phyloP scores from a whole-genome alignment of 371 early-diverging fungal genomes.

The Edhazardia aedis region DNA sequence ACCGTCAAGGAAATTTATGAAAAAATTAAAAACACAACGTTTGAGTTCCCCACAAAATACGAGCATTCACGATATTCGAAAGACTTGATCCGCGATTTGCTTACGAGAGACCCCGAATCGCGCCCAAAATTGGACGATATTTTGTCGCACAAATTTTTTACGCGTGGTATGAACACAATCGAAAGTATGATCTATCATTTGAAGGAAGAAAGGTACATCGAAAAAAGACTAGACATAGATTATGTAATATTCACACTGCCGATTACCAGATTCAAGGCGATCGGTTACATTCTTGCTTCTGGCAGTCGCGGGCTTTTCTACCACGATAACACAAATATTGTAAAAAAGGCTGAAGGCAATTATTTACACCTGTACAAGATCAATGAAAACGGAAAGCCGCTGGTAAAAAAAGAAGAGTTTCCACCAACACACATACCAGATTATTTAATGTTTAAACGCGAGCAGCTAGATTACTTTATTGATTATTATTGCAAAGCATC shows the following conservation, averaged over 20 bases:
- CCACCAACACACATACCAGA: conserved; percentile 21
- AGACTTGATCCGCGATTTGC: conserved; percentile 54
- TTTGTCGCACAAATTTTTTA: neutral
- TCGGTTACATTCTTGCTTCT: conserved; percentile 60
- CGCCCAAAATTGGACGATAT: conserved; percentile 49
- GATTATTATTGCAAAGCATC: conserved; percentile 8
- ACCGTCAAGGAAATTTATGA: conserved; percentile 58
- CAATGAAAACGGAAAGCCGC: conserved; percentile 19
- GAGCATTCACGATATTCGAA: conserved; percentile 54
- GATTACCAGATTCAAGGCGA: conserved; percentile 57
- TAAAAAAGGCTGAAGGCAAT: conserved; percentile 26
- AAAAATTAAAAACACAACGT: conserved; percentile 56
- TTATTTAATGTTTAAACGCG: conserved; percentile 1
- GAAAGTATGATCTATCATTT: neutral
- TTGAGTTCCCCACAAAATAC: conserved; percentile 56
- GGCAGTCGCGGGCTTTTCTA: conserved; percentile 58
- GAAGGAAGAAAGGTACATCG: neutral
- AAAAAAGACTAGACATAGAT: conserved; percentile 1
- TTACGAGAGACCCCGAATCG: conserved; percentile 55
- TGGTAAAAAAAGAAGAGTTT: conserved; percentile 33
- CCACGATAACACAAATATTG: conserved; percentile 56
- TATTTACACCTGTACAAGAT: conserved; percentile 12
- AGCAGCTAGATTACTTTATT: conserved; percentile 23
- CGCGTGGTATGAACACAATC: too few relatives aligned
- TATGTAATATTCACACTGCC: conserved; percentile 50